Base-by-base conservation (phyloP, 2,329 filamentous ascomycete genomes). In the Botryotinia globosa region DNA sequence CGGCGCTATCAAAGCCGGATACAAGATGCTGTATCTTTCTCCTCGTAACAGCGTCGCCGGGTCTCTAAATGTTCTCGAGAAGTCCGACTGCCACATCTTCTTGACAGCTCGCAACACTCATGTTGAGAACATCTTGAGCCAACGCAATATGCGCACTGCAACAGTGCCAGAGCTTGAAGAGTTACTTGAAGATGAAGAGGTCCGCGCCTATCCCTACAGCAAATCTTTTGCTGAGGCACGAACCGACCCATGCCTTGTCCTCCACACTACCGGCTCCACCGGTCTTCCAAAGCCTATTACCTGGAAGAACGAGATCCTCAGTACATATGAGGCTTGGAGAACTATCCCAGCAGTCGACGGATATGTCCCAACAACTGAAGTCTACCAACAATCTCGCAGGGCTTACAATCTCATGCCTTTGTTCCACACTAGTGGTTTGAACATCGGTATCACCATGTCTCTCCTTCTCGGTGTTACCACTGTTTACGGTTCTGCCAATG, bases 281-380 rank as follows among this genome's bases (percentile, higher is more conserved):
- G 83, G 84, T 3, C 68, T 83, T 0, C 83, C 83, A 4, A 85
- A 85, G 69, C 83, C 82, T 0, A 81, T 84, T n/a, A 73, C 71
- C n/a, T 73, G 71, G 71, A 73, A 73, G 29, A 61, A 69, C 25
- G 71, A 73, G 22, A 74, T 76, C n/a, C 62, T 77, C 34, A 76
- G 76, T 54, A 77, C 74, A 2, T 76, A 78, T 25, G 77, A 78
- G n/a, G 73, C 74, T 42, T 78, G 75, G 72, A 74, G 74, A 59
- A 73, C 72, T 12, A 74, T 77, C 34, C 76, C 74, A 69, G 44
- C 45, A n/a, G 54, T 73, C 12, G 73, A 74, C 44, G 64, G 68
- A 20, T 82, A 88, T 97, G 37, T 93, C 93, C 34, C 93, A 97
- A 78, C 92, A 93, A 8, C 84, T 96, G 77, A 97, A 97, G 86